A percentile compares a stretch with the other conserved stretches of the same genome.
phyloP scores from a whole-genome alignment of 805 yeast genomes.

The Brettanomyces sp. region DNA sequence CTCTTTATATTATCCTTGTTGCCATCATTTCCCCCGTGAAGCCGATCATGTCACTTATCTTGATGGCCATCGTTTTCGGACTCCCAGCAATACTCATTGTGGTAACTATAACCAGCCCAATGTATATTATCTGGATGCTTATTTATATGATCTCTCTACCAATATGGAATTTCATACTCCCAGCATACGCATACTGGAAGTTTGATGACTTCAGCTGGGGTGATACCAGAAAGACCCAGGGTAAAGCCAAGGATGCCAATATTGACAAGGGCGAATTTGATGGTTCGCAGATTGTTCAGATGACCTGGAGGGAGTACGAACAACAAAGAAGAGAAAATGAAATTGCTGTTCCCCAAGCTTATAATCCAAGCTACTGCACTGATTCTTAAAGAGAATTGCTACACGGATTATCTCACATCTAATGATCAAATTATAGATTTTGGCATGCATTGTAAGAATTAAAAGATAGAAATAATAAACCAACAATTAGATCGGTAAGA shows the following conservation, averaged over 20 bases:
- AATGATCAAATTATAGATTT: no score
- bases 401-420: no score
- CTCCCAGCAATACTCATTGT: conserved; percentile 77
- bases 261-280: conserved; percentile 78
- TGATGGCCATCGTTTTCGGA: conserved; percentile 74
- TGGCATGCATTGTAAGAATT: no score
- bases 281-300: conserved; percentile 82
- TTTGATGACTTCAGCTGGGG: conserved; percentile 98
- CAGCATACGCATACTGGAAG: conserved; percentile 85
- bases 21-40: conserved; percentile 69
- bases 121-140: conserved; percentile 70
- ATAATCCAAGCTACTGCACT: background rate
- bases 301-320: conserved; percentile 92
- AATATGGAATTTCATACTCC: conserved; percentile 88
- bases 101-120: conserved; percentile 65
- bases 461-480: no score
- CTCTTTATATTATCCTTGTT: conserved; percentile 64
- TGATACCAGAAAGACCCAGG: conserved; percentile 75
- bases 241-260: conserved; percentile 63
- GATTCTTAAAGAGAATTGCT: no score
- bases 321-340: conserved; percentile 35
- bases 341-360: background rate
- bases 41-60: conserved; percentile 65
- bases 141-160: conserved; percentile 76
- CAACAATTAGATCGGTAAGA: no score